Evolutionary conservation across 2,329 filamentous ascomycete species (phyloP).

Genomic region (Nannizziopsis arthrosporioides): DNA sequence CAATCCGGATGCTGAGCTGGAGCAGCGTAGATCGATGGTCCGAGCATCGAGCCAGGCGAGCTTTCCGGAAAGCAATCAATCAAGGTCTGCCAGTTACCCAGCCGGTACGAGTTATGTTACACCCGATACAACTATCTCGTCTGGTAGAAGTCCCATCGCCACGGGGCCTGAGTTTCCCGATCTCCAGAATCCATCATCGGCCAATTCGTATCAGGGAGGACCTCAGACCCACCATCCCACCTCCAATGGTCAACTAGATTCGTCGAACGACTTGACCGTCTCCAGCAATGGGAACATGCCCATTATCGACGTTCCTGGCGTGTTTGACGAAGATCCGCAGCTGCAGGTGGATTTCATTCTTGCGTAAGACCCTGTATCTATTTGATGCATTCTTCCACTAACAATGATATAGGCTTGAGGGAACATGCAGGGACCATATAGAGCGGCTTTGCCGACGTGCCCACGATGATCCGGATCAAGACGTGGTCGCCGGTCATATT

Average conservation of each 20-base stretch:
- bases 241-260: slow-evolving; percentile 1
- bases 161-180: slow-evolving; percentile 3
- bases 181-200: not conserved
- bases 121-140: slow-evolving; percentile 12
- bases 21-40: slow-evolving; percentile 24
- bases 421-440: slow-evolving; percentile 84
- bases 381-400: not conserved
- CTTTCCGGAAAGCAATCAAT: slow-evolving; percentile 30
- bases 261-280: slow-evolving; percentile 4
- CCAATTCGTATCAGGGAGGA: slow-evolving; percentile 17
- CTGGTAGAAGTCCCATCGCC: slow-evolving; percentile 11
- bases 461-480: slow-evolving; percentile 48
- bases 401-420: slow-evolving; percentile 47
- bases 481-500: slow-evolving; percentile 68
- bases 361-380: slow-evolving; percentile 25
- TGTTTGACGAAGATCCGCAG: slow-evolving; percentile 38
- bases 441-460: slow-evolving; percentile 54
- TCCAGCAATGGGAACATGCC: slow-evolving; percentile 9
- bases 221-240: slow-evolving; percentile 14
- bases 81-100: slow-evolving; percentile 12
- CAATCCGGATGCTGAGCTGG: slow-evolving; percentile 40
- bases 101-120: slow-evolving; percentile 11
- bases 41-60: slow-evolving; percentile 12
- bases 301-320: slow-evolving; percentile 23
- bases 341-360: slow-evolving; percentile 39